Percentiles rank a stretch among this genome's conserved stretches.
phyloP scores from a whole-genome alignment of 805 yeast genomes.

The Hagleromyces aurorensis region DNA sequence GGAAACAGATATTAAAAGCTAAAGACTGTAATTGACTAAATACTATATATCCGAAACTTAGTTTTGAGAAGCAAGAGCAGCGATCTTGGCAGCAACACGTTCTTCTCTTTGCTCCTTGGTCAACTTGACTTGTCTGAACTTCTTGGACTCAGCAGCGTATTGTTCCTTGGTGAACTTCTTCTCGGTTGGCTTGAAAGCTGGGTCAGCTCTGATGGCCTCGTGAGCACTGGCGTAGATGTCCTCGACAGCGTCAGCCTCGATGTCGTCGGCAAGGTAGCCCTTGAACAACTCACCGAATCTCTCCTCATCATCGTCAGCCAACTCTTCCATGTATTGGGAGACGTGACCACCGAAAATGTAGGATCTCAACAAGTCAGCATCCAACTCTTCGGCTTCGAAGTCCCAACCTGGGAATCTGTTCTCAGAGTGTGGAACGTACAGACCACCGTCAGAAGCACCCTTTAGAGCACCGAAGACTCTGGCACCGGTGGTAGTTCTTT shows the following conservation, averaged over 20 bases:
- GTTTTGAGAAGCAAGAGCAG: slow-evolving; percentile 61
- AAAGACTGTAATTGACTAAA: no score
- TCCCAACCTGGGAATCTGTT: slow-evolving; percentile 99
- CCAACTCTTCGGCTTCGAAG: slow-evolving; percentile 96
- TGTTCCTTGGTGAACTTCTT: slow-evolving; percentile 95
- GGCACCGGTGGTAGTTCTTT: slow-evolving; percentile 99
- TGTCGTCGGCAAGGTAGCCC: slow-evolving; percentile 92
- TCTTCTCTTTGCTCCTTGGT: slow-evolving; percentile 88
- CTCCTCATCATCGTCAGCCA: slow-evolving; percentile 99
- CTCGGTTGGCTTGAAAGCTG: slow-evolving; percentile 80
- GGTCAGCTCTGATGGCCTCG: slow-evolving; percentile 93
- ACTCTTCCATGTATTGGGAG: slow-evolving; percentile 99
- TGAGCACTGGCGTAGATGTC: slow-evolving; percentile 93
- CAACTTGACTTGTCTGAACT: slow-evolving; percentile 82
- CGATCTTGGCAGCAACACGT: slow-evolving; percentile 87
- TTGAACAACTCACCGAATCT: slow-evolving; percentile 94
- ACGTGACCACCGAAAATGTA: slow-evolving; percentile 99
- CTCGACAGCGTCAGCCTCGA: slow-evolving; percentile 95
- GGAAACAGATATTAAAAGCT: no score
- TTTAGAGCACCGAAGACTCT: slow-evolving; percentile 98
- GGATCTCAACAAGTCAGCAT: slow-evolving; percentile 93
- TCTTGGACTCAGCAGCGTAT: slow-evolving; percentile 94
- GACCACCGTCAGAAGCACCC: slow-evolving; percentile 99
- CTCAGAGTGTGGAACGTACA: slow-evolving; percentile 97
- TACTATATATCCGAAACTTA: no score